Percentiles rank a stretch among this genome's conserved stretches.
Conservation (phyloP, 306 rosid genomes). For the Prunus dulcis region DNA sequence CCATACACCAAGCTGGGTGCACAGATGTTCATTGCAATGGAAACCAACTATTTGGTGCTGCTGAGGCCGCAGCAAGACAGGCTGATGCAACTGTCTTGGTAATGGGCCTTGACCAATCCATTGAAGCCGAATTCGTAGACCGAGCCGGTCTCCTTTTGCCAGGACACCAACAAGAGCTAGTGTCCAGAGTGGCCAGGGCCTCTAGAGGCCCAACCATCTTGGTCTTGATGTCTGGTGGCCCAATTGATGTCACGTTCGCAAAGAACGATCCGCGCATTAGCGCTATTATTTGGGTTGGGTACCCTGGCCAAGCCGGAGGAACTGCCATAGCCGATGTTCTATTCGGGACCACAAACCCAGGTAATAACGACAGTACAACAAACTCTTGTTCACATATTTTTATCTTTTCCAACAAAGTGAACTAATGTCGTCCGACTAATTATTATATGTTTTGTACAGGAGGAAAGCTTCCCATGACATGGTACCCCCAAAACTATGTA, state of each 20-base stretch:
- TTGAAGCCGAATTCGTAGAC: conserved; percentile 75
- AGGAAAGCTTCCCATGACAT: conserved; percentile 69
- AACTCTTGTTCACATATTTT: not conserved
- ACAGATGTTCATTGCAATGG: conserved; percentile 45
- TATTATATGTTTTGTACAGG: conserved; percentile 16
- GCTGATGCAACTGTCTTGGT: conserved; percentile 70
- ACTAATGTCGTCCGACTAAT: not conserved
- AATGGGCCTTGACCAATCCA: conserved; percentile 82
- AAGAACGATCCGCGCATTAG: conserved; percentile 52
- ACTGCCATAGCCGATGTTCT: conserved; percentile 79
- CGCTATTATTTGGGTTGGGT: conserved; percentile 83
- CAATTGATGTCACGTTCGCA: conserved; percentile 73
- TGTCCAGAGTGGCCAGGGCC: conserved; percentile 53
- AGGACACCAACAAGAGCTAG: conserved; percentile 69
- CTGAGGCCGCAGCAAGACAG: conserved; percentile 53
- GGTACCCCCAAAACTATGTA: conserved; percentile 78
- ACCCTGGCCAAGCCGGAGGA: conserved; percentile 95
- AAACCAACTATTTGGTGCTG: conserved; percentile 40
- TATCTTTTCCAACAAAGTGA: not conserved
- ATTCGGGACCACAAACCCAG: conserved; percentile 69
- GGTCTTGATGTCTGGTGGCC: conserved; percentile 87
- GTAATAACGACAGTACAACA: conserved; percentile 23
- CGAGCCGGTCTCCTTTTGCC: conserved; percentile 61
- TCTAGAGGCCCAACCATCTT: conserved; percentile 69
- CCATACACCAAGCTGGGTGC: conserved; percentile 64